Evolutionary conservation across 768 basidiomycete species (phyloP), one percentile per base, ranked within the genome.

Genomic region (Xanthoconium stramineum): DNA sequence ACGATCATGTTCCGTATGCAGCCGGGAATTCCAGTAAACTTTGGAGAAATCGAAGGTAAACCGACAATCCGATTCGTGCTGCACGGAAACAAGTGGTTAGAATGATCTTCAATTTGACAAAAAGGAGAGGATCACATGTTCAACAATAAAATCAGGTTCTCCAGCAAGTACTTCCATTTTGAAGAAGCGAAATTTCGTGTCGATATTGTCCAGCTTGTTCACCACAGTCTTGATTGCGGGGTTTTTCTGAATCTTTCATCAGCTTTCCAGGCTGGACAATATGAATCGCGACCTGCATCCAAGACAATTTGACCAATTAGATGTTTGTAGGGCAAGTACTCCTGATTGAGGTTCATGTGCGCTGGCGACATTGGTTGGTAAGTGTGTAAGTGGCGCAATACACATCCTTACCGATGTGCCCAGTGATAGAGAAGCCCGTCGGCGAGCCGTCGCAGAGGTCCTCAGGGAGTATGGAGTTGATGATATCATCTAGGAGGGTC

Each of bases 21-120:
- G 75, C 37, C 97, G 86, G 15, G 95, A 96, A 75, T 99, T 99
- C 95, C 95, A 99, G 72, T 99, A 99, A 13, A 98, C 97, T 67
- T 86, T 79, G 7, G 89, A 86, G 67, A 98, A 99, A 70, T 99
- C 94, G 65, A 99, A 98, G 2, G 81, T 86, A 72, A 98, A 98
- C 33, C 76, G 78, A 70, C 94, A 98, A 62, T 84, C 81, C 9
- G 87, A 83, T 76, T 99, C 96, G 59, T 80, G 80, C 94, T 97
- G 64, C 46, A 39, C 47, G 42, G 47, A 24, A 59, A 33, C 19
- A 47, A 35, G 15, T 19, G 15, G 36, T 64, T 6, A 53, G 48
- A 47, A 39, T 5, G 19, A 44, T 32, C n/a, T 46, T 2, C 12
- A 40, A 36, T 24, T 14, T 13, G 6, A 43, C 15, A 33, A 35